These are phyloP conservation scores for Ampelomyces quisqualis DNA, from an alignment of 2,329 filamentous ascomycete species.

Conservation along the genomic window DNA sequence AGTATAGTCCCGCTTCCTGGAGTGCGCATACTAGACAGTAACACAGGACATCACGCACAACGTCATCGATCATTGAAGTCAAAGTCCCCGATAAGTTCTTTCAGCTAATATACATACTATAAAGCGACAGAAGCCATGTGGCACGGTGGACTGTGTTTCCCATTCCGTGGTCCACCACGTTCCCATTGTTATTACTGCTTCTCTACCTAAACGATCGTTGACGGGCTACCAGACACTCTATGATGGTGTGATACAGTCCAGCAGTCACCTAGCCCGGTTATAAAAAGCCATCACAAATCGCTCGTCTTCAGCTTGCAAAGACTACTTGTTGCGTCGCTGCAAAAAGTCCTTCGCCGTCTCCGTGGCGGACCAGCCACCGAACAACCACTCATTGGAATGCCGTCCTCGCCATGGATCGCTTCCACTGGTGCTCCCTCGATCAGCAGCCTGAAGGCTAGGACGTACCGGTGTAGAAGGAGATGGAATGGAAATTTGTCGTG, in stretches of 20 bases:
- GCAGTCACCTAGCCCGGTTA: constrained; percentile 15
- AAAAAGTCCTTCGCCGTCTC: constrained; percentile 37
- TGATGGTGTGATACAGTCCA: constrained; percentile 23
- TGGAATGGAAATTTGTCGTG: constrained; percentile 9
- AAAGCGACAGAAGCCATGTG: not conserved
- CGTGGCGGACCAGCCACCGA: constrained; percentile 42
- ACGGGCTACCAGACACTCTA: constrained; percentile 24
- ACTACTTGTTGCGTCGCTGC: constrained; percentile 24
- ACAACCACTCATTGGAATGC: constrained; percentile 45
- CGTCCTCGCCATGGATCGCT: constrained; percentile 42
- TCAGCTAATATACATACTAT: constrained; percentile 8
- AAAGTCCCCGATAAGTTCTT: no score
- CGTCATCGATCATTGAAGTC: no score
- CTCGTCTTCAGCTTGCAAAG: not conserved
- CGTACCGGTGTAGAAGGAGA: constrained; percentile 16
- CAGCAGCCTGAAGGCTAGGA: constrained; percentile 25
- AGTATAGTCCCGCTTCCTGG: no score
- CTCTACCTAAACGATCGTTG: constrained; percentile 10
- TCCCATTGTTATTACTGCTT: constrained; percentile 2
- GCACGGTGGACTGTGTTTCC: no score
- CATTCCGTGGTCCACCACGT: no score
- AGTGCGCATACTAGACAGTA: no score
- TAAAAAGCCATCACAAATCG: constrained; percentile 1
- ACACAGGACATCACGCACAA: no score
- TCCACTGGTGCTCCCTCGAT: constrained; percentile 31